These are phyloP conservation scores for Ogataea glucozyma DNA, from an alignment of 805 yeast species.

Conservation along the genomic window DNA sequence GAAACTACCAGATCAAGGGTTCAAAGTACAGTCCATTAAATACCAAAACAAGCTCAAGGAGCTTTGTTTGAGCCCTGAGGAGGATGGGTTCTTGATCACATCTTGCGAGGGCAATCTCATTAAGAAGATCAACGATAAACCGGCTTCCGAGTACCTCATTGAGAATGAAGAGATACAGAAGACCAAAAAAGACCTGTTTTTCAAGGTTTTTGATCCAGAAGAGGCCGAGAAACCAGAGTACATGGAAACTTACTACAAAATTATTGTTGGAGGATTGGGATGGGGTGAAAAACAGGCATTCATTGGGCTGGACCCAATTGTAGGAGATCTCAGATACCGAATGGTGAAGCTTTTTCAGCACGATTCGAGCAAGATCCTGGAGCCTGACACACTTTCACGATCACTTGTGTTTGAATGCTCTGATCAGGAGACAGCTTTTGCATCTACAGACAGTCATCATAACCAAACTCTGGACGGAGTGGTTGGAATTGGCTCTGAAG, in stretches of 20 bases:
- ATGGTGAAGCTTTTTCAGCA: slow-evolving; percentile 24
- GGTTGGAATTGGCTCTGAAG: slow-evolving; percentile 38
- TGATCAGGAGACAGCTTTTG: slow-evolving; percentile 17
- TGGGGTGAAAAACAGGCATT: slow-evolving; percentile 72
- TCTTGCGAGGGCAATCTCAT: slow-evolving; percentile 57
- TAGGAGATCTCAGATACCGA: slow-evolving; percentile 32
- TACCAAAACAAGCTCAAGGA: slow-evolving; percentile 19
- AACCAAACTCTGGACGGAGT: slow-evolving; percentile 18
- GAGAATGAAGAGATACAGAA: slow-evolving; percentile 38
- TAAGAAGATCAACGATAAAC: slow-evolving; percentile 50
- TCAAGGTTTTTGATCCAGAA: slow-evolving; percentile 19
- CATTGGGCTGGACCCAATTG: slow-evolving; percentile 64
- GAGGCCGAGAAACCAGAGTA: slow-evolving; percentile 8
- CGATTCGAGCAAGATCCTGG: slow-evolving; percentile 9
- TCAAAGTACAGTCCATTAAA: neutral
- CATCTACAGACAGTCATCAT: slow-evolving; percentile 3
- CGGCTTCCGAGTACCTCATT: slow-evolving; percentile 61
- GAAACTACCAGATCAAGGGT: neutral
- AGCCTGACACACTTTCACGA: too few species aligned
- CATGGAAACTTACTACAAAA: slow-evolving; percentile 43
- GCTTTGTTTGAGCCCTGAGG: slow-evolving; percentile 13
- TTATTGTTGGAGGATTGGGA: slow-evolving; percentile 74
- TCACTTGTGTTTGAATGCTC: slow-evolving; percentile 30
- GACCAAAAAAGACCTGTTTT: slow-evolving; percentile 26
- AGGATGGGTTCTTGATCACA: slow-evolving; percentile 44